A percentile compares a stretch with the other conserved stretches of the same genome.
Conservation (phyloP, 1,139 yeast genomes). For the Kluyveromyces sp. region DNA sequence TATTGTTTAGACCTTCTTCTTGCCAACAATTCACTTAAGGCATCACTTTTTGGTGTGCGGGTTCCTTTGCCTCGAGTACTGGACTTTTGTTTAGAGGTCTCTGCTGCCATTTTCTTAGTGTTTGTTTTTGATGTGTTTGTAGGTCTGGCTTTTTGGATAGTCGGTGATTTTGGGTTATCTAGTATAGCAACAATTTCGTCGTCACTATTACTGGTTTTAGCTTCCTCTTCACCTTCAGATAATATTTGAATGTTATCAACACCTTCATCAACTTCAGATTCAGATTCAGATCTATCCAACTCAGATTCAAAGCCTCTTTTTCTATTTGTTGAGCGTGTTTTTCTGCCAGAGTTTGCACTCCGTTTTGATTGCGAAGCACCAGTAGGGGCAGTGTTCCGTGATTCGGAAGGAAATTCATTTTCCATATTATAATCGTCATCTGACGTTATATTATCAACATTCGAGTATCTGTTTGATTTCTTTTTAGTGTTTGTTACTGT, state of each 20-base stretch:
- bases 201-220: not conserved
- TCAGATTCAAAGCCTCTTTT: not conserved
- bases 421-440: too few relatives aligned
- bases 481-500: slow-evolving; percentile 1
- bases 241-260: not conserved
- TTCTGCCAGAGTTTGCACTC: not conserved
- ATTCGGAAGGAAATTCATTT: not conserved
- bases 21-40: slow-evolving; percentile 20
- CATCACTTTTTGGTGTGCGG: slow-evolving; percentile 23
- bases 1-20: slow-evolving; percentile 13
- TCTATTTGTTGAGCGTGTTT: not conserved
- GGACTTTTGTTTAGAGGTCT: slow-evolving; percentile 11
- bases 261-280: not conserved
- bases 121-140: slow-evolving; percentile 9
- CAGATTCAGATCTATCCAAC: not conserved
- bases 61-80: slow-evolving; percentile 8
- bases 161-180: not conserved
- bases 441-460: too few relatives aligned
- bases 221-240: not conserved
- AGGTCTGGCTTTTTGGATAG: not conserved
- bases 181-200: not conserved
- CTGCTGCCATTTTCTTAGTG: not conserved
- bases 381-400: not conserved
- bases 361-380: not conserved
- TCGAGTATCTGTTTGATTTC: not conserved